Base-by-base conservation (phyloP, 2,329 filamentous ascomycete species). In the Fusarium sublunatum region DNA sequence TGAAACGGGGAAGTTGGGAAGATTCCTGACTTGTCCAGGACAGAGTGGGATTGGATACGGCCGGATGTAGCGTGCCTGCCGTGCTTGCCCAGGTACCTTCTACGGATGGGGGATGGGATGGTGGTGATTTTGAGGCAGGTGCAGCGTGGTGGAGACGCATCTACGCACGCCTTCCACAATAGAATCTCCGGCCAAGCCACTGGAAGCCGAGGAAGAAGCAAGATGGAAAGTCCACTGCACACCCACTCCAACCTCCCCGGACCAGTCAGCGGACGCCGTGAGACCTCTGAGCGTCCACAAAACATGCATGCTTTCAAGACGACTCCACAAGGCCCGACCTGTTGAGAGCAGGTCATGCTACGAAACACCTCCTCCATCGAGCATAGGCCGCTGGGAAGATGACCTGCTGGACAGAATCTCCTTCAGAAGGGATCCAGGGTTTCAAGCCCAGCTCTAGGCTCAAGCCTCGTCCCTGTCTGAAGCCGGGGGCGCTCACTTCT, bases 161-260 rank as follows among this genome's bases (percentile, higher is more conserved):
- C 55, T 55, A 48, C 51, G 55, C 64, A 54, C 55, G 47, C 64
- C 55, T 67, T 67, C 64, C 48, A 55, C 57, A 64, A 55, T 59
- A 49, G 45, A 67, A 61, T 64, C 59, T 59, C 62, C 56, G 57
- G 53, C 63, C 55, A 67, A 67, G 68, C 66, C 65, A 70, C 68
- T 70, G 56, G 68, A 70, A 70, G 68, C 65, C 64, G 54, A 68
- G 57, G 68, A 60, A 70, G 68, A 70, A 70, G 68, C 68, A 67
- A 69, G 54, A 64, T 64, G 49, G 63, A 67, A 67, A 51, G 62
- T 56, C 68, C 58, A 69, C 63, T 64, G 50, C 68, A 65, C 63
- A 63, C 59, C 64, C 64, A 49, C 59, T 64, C 22, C 38, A 46
- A 52, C 39, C 19, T 49, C 59, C 59, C 59, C 64, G 59, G 50